Base-by-base conservation (phyloP, 306 rosid genomes). In the Spatholobus suberectus region DNA sequence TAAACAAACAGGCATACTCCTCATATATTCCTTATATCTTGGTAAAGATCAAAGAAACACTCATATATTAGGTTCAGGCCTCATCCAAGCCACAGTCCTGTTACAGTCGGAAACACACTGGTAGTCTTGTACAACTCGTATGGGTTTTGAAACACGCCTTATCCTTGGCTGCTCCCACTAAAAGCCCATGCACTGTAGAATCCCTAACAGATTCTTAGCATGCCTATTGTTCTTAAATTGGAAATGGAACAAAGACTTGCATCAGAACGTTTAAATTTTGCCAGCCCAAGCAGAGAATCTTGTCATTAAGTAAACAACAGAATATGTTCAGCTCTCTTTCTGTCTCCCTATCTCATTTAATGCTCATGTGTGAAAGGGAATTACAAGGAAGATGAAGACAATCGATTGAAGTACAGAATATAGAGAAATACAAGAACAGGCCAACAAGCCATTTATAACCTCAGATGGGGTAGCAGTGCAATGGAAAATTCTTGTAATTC, bases 401-500 rank as follows among this genome's bases (percentile, higher is more conserved):
- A 38, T 54, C 55, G 32, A 72, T 27, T 72, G 59, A 73, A 78
- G 71, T 61, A 67, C 35, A 73, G 27, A 41, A 78, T 68, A 41
- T 8, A 62, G 79, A 70, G 55, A 78, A 40, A 83, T 71, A 65
- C 18, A 83, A 27, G 26, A 34, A 40, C 15, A 21, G 57, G 51
- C 29, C 78, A 77, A 75, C 44, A 83, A 80, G 17, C 57, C 75
- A 52, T 72, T 72, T 8, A 61, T 87, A 75, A 96, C 99, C 99
- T 92, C 99, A 55, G 94, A 83, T 32, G 99, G 96, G 69, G 93
- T 81, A 73, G 96, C 96, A 70, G 96, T 93, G 80, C 81, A 77
- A 83, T 93, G 99, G 81, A 91, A 93, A 82, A 91, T 92, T 88
- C 99, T 90, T 24, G 98, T 92, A 83, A 96, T 89, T 49, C 99